phyloP scores from a whole-genome alignment of 2,329 filamentous ascomycete genomes.

The Myriangium duriaei region DNA sequence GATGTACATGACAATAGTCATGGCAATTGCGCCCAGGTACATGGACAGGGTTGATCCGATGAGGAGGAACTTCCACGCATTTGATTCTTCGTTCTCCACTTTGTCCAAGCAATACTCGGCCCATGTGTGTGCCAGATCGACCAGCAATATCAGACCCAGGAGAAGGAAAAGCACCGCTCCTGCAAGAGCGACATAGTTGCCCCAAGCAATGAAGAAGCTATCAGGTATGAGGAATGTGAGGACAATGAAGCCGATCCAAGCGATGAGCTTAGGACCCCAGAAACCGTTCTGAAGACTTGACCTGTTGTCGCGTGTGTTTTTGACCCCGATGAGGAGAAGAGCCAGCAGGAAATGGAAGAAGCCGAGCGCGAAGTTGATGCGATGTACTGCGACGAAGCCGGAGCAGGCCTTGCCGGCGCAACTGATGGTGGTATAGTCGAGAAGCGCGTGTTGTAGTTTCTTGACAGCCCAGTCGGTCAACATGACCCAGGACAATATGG shows the following conservation, averaged over 20 bases:
- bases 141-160: slow-evolving; percentile 79
- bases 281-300: slow-evolving; percentile 93
- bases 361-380: slow-evolving; percentile 94
- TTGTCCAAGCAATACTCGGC: slow-evolving; percentile 90
- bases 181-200: slow-evolving; percentile 80
- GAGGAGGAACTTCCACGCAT: slow-evolving; percentile 70
- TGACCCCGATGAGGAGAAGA: slow-evolving; percentile 72
- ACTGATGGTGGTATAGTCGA: slow-evolving; percentile 92
- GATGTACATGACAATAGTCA: slow-evolving; percentile 94
- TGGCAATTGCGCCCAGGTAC: slow-evolving; percentile 80
- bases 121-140: slow-evolving; percentile 93
- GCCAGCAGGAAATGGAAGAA: slow-evolving; percentile 85
- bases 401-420: slow-evolving; percentile 86
- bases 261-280: slow-evolving; percentile 91
- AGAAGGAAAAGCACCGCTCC: slow-evolving; percentile 89
- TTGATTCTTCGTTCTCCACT: slow-evolving; percentile 81
- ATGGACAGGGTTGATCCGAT: slow-evolving; percentile 88
- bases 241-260: slow-evolving; percentile 77
- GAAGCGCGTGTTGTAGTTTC: slow-evolving; percentile 79
- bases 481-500: slow-evolving; percentile 96
- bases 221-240: slow-evolving; percentile 94
- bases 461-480: slow-evolving; percentile 97
- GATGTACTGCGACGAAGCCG: slow-evolving; percentile 90
- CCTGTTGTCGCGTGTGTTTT: slow-evolving; percentile 73
- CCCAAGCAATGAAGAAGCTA: slow-evolving; percentile 87